Conservation (phyloP, 306 rosid genomes). For the Gillenia trifoliata region DNA sequence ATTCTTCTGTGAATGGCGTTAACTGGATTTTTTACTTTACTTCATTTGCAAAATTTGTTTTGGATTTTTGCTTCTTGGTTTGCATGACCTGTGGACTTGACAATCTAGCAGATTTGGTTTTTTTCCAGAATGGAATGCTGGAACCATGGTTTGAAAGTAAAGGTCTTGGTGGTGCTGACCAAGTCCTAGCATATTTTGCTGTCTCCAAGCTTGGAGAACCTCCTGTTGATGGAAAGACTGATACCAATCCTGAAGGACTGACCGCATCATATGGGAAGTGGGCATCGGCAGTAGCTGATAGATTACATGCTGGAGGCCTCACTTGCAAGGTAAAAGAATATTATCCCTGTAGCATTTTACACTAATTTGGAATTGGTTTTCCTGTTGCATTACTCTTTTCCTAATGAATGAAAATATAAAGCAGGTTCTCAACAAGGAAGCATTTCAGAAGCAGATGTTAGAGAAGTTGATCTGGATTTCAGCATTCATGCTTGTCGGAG, state of each 20-base stretch:
- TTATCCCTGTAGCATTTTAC: not conserved
- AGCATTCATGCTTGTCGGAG: constrained; percentile 94
- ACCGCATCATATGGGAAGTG: constrained; percentile 91
- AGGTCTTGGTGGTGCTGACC: constrained; percentile 64
- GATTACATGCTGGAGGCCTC: constrained; percentile 75
- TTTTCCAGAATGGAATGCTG: constrained; percentile 98
- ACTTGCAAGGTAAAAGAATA: constrained; percentile 66
- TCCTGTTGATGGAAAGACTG: constrained; percentile 82
- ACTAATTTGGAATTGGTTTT: not conserved
- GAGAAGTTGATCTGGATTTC: constrained; percentile 97
- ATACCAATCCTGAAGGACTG: constrained; percentile 91
- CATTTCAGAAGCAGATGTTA: constrained; percentile 84
- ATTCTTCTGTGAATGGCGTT: not conserved
- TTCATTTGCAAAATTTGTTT: not conserved
- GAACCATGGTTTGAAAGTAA: constrained; percentile 86
- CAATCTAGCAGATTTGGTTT: constrained; percentile 85
- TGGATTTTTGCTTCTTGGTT: not conserved
- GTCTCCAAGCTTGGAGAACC: constrained; percentile 85
- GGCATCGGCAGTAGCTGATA: constrained; percentile 68
- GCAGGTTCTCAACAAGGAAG: constrained; percentile 79
- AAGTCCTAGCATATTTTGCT: constrained; percentile 91
- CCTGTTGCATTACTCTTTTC: not conserved
- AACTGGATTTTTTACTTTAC: not conserved
- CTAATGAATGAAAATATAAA: not conserved
- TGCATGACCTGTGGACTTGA: constrained; percentile 26